Evolutionary conservation across 176 grass and related monocot species (phyloP).

Genomic region (Triticum monococcum): DNA sequence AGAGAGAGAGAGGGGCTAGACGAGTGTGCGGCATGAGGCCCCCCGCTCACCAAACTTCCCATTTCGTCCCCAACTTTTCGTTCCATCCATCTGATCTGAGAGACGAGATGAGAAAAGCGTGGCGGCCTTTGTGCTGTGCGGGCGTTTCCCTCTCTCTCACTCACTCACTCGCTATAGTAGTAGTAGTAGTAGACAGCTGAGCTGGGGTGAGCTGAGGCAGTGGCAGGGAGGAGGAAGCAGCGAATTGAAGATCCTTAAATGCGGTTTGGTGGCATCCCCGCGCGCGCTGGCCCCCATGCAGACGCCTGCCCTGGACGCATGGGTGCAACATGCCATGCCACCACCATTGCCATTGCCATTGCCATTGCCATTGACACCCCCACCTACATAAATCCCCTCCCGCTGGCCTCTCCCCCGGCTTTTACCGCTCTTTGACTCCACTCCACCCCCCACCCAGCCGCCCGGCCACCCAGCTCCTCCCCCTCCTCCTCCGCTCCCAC

Average conservation of each 20-base stretch:
- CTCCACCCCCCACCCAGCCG: conserved; percentile 22
- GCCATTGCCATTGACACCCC: not conserved
- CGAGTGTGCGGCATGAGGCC: not conserved
- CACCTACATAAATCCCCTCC: conserved; percentile 39
- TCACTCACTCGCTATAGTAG: too few species aligned
- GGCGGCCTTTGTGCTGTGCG: conserved; percentile 33
- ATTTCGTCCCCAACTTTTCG: conserved; percentile 30
- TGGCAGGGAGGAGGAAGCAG: conserved; percentile 22
- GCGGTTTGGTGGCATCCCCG: conserved; percentile 56
- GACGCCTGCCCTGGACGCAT: not conserved
- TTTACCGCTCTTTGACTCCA: conserved; percentile 56
- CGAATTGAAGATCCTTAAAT: conserved; percentile 78
- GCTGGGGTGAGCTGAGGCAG: conserved; percentile 15
- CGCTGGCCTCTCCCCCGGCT: not conserved
- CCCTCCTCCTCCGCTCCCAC: not conserved
- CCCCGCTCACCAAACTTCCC: conserved; percentile 45
- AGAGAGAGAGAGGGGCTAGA: not conserved
- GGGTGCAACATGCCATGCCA: conserved; percentile 20
- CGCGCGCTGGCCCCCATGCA: conserved; percentile 20
- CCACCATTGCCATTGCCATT: not conserved
- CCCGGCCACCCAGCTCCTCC: not conserved
- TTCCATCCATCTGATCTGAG: not conserved
- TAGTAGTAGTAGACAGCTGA: too few species aligned
- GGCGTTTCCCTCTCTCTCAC: conserved; percentile 22
- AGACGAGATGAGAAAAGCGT: not conserved